A percentile compares a stretch with the other conserved stretches of the same genome.
Conservation (phyloP, 75 land plant species). For the Chamaecyparis obtusa region DNA sequence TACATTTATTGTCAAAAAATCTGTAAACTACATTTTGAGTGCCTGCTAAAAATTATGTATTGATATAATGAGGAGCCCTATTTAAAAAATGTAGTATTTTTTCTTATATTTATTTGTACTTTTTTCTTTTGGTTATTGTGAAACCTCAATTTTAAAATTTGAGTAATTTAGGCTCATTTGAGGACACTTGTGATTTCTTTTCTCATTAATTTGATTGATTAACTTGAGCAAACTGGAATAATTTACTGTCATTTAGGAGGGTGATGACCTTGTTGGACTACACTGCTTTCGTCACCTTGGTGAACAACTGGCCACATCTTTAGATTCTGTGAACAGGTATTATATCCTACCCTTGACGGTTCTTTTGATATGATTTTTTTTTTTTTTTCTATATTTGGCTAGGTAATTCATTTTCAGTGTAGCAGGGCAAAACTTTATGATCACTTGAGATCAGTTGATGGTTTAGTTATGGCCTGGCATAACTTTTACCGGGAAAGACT, state of each 20-base stretch:
- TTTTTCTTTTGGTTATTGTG: background rate
- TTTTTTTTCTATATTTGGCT: background rate
- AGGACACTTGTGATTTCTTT: background rate
- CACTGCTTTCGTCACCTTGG: constrained; percentile 97
- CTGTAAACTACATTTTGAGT: background rate
- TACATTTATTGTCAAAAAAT: background rate
- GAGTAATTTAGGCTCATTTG: background rate
- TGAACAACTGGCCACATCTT: constrained; percentile 62
- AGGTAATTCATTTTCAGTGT: background rate
- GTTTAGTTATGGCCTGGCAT: background rate
- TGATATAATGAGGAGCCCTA: background rate
- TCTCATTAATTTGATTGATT: background rate
- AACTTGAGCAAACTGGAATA: background rate
- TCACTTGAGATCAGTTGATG: background rate
- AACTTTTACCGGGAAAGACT: background rate
- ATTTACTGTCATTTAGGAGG: constrained; percentile 47
- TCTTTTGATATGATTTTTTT: constrained; percentile 8
- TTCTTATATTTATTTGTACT: background rate
- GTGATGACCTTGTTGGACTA: constrained; percentile 90
- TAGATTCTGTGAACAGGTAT: constrained; percentile 88
- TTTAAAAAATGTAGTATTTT: background rate
- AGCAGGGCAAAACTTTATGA: background rate
- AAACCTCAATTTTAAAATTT: background rate
- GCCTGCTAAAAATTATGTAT: background rate
- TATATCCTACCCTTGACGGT: background rate